phyloP scores from a whole-genome alignment of 2,329 filamentous ascomycete genomes.

The Ophiosphaerella narmari region DNA sequence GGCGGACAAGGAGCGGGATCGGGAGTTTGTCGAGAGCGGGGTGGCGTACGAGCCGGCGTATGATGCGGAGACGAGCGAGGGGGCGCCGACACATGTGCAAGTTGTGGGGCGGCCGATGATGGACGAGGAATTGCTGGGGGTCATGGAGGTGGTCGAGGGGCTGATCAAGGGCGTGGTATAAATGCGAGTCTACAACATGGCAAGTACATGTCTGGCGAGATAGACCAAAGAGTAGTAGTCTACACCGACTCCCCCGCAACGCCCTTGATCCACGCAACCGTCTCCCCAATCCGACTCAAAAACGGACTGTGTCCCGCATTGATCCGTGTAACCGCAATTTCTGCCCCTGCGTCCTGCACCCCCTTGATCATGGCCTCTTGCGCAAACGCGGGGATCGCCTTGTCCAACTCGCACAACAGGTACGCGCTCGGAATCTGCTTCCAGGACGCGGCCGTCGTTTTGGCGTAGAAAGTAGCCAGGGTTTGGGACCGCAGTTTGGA shows the following conservation, averaged over 20 bases:
- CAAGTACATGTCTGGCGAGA: no score
- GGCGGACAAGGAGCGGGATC: constrained; percentile 50
- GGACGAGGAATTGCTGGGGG: constrained; percentile 53
- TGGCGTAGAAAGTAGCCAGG: constrained; percentile 29
- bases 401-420: constrained; percentile 45
- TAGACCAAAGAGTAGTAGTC: no score
- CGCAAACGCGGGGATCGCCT: constrained; percentile 31
- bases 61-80: constrained; percentile 47
- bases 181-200: no score
- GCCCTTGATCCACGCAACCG: constrained; percentile 38
- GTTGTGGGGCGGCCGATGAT: constrained; percentile 53
- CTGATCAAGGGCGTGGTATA: constrained; percentile 6
- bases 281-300: constrained; percentile 43
- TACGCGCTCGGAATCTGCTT: constrained; percentile 43
- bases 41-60: constrained; percentile 47
- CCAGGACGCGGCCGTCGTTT: constrained; percentile 39
- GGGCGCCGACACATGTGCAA: constrained; percentile 54
- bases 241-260: constrained; percentile 22
- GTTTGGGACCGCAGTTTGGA: constrained; percentile 28
- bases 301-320: constrained; percentile 50
- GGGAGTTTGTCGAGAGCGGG: constrained; percentile 30
- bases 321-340: constrained; percentile 37
- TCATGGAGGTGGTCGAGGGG: constrained; percentile 40
- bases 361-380: constrained; percentile 41
- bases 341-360: constrained; percentile 31